Evolutionary conservation across 2,329 filamentous ascomycete genomes (phyloP).

Genomic region (Xylaria hypoxylon): DNA sequence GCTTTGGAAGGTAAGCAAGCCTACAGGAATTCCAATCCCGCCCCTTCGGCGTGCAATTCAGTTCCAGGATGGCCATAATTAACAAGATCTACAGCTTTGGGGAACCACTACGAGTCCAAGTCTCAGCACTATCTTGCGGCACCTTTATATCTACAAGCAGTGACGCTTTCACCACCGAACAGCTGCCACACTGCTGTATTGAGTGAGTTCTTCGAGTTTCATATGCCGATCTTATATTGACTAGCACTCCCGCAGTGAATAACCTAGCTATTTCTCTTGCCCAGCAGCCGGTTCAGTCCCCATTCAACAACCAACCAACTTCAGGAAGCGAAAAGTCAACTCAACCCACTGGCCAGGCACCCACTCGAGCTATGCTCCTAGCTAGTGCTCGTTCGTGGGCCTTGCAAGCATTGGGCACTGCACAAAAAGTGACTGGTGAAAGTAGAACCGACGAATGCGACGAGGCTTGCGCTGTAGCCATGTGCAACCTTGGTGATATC

Average conservation of each 20-base stretch:
- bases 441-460: constrained; percentile 83
- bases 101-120: constrained; percentile 78
- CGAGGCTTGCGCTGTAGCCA: constrained; percentile 81
- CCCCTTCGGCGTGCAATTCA: constrained; percentile 11
- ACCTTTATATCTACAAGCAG: constrained; percentile 86
- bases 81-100: constrained; percentile 69
- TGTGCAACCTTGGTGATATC: constrained; percentile 89
- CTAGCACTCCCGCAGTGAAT: constrained; percentile 69
- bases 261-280: constrained; percentile 80
- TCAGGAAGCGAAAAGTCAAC: constrained; percentile 43
- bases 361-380: constrained; percentile 70
- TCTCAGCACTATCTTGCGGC: constrained; percentile 84
- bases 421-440: constrained; percentile 72
- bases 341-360: constrained; percentile 51
- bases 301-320: constrained; percentile 50
- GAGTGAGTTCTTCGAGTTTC: constrained; percentile 62
- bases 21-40: background rate
- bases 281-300: constrained; percentile 66
- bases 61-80: constrained; percentile 7
- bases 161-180: constrained; percentile 71
- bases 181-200: constrained; percentile 84
- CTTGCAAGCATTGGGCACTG: constrained; percentile 76
- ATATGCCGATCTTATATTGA: constrained; percentile 38
- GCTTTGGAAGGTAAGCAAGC: constrained; percentile 71
- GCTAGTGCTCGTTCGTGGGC: constrained; percentile 83